These are phyloP conservation scores for Pugionium cornutum DNA, from an alignment of 345 rosid species.

Conservation along the genomic window DNA sequence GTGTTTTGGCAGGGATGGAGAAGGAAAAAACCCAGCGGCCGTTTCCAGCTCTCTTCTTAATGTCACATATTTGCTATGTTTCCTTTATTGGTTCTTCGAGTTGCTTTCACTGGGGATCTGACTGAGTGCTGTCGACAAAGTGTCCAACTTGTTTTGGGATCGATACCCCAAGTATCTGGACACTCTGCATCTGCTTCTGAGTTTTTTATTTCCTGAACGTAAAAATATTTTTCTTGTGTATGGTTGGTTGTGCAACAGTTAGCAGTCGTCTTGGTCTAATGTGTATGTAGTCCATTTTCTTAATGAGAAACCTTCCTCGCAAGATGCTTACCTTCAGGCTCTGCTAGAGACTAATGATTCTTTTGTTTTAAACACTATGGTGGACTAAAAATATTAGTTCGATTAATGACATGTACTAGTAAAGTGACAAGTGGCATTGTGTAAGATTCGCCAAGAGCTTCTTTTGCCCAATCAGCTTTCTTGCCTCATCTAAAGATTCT, in stretches of 20 bases:
- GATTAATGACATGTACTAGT: not conserved
- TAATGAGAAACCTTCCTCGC: constrained; percentile 25
- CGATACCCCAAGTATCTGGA: constrained; percentile 1
- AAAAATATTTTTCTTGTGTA: constrained; percentile 10
- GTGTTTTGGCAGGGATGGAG: constrained; percentile 82
- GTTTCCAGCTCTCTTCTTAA: constrained; percentile 77
- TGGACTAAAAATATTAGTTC: not conserved
- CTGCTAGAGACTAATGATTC: not conserved
- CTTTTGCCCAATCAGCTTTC: constrained; percentile 36
- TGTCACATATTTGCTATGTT: constrained; percentile 8
- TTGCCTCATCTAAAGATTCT: constrained; percentile 22
- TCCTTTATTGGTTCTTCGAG: not conserved
- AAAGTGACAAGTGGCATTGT: constrained; percentile 32
- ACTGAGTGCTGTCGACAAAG: constrained; percentile 20
- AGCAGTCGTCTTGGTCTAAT: constrained; percentile 17
- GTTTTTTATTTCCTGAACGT: constrained; percentile 11
- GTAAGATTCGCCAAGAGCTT: constrained; percentile 21
- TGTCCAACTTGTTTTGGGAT: constrained; percentile 21
- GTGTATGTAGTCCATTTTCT: constrained; percentile 22
- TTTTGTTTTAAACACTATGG: not conserved
- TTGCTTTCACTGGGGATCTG: constrained; percentile 1
- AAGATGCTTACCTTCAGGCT: not conserved
- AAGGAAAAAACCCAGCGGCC: constrained; percentile 79
- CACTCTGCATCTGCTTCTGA: constrained; percentile 25
- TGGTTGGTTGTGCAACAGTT: constrained; percentile 33